Evolutionary conservation across 2,329 filamentous ascomycete species (phyloP), one percentile per base, ranked within the genome.

Genomic region (Colletotrichum sp.): DNA sequence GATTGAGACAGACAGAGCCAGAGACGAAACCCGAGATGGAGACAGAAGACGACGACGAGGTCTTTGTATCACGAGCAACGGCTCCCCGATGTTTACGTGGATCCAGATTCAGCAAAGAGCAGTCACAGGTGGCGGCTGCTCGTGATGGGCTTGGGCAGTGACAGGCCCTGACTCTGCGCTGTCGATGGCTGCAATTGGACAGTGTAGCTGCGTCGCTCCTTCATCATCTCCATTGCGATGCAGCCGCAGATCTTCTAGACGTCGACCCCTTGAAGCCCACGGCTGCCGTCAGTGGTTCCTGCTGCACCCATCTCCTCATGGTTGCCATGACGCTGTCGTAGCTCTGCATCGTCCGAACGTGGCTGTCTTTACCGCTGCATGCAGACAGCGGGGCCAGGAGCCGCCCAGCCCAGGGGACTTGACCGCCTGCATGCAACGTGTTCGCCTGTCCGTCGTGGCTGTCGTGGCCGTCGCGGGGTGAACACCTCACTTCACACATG

Each of bases 321-420:
- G 74, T 76, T 76, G 74, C 74, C 74, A 76, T 76, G 74, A 76
- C 74, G 74, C 70, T 76, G 74, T 65, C 44, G 74, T 76, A 59
- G 74, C 70, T 52, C 67, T 76, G 70, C 74, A 62, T 73, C 64
- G 21, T 65, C 64, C 34, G 57, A 68, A 68, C 70, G 55, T 73
- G 63, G 64, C 59, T 65, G 26, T 24, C 62, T 49, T 63, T 68
- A 34, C 57, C 63, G 74, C 70, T 74, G 64, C 74, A 74, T 69
- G 74, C 74, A 76, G 70, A 67, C 59, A 44, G 63, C 63, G 69
- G 73, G 44, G 44, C 60, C 24, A 44, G 15, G 15, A 65, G 44
- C 52, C 66, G 32, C 44, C 24, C 71, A 26, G 30, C 24, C 71
- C 30, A 44, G 73, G 60, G 55, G 62, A 39, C 21, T 75, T 68